Evolutionary conservation across 1,139 yeast genomes (phyloP).

Genomic region (Ashbya aceris): DNA sequence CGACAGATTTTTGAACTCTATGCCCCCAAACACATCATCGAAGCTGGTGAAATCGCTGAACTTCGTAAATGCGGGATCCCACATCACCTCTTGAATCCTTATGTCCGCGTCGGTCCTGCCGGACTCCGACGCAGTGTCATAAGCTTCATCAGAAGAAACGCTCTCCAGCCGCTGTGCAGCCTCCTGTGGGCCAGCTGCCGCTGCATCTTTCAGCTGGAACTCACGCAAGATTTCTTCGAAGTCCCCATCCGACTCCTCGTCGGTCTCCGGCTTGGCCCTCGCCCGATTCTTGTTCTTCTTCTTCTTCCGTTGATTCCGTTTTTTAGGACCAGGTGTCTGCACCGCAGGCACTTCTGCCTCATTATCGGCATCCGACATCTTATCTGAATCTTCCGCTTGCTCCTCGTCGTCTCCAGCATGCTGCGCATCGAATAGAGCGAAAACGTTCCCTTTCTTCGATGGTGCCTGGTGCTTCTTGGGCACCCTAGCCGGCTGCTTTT

Average conservation of each 20-base stretch:
- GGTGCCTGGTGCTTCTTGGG: constrained; percentile 10
- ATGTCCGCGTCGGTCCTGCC: background rate
- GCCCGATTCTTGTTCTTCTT: constrained; percentile 18
- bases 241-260: constrained; percentile 23
- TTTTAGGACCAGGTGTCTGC: constrained; percentile 20
- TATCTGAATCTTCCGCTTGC: constrained; percentile 10
- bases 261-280: constrained; percentile 11
- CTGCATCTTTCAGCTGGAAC: constrained; percentile 21
- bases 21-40: constrained; percentile 35
- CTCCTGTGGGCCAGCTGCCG: background rate
- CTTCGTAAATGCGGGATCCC: constrained; percentile 37
- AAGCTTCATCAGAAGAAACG: constrained; percentile 22
- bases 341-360: constrained; percentile 13
- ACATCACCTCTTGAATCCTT: constrained; percentile 19
- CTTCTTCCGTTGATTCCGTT: constrained; percentile 14
- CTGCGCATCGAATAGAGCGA: constrained; percentile 37
- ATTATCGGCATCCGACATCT: constrained; percentile 7
- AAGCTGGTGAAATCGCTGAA: constrained; percentile 34
- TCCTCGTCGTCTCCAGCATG: constrained; percentile 30
- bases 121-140: constrained; percentile 30
- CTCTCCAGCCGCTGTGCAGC: constrained; percentile 5
- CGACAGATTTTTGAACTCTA: constrained; percentile 52
- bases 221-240: constrained; percentile 25
- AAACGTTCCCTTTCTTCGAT: constrained; percentile 35
- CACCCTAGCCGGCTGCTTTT: constrained; percentile 10